A percentile compares a stretch with the other conserved stretches of the same genome.
phyloP scores from a whole-genome alignment of 2,329 filamentous ascomycete species.

The Xylariaceae sp. region DNA sequence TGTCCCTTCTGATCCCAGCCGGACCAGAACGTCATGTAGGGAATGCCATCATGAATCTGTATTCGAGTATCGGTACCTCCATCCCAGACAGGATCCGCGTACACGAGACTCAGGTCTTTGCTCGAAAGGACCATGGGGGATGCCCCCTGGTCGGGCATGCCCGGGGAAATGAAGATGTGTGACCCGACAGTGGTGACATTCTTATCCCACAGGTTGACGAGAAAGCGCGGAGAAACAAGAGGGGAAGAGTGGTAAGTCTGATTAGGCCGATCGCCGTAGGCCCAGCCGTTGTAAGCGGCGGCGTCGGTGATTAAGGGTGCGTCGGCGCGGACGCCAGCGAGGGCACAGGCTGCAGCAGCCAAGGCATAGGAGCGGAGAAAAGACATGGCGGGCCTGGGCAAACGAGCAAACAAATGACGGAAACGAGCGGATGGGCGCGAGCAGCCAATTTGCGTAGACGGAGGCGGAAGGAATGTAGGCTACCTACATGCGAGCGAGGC shows the following conservation, averaged over 20 bases:
- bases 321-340: slow-evolving; percentile 16
- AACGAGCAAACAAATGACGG: no score
- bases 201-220: slow-evolving; percentile 23
- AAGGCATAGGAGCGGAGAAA: slow-evolving; percentile 6
- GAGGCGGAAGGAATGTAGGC: neutral
- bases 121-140: slow-evolving; percentile 27
- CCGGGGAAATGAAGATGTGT: slow-evolving; percentile 23
- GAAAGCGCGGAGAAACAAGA: slow-evolving; percentile 22
- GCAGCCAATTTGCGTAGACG: neutral
- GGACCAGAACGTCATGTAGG: slow-evolving; percentile 38
- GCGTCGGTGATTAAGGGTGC: slow-evolving; percentile 18
- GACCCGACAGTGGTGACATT: slow-evolving; percentile 17
- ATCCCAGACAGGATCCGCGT: slow-evolving; percentile 23
- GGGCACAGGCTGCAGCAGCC: slow-evolving; percentile 4
- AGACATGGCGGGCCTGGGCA: no score
- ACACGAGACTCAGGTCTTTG: slow-evolving; percentile 28
- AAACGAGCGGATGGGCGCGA: slow-evolving; percentile 10
- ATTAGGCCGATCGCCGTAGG: slow-evolving; percentile 22
- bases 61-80: slow-evolving; percentile 25
- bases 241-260: slow-evolving; percentile 24
- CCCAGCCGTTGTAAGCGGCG: slow-evolving; percentile 21
- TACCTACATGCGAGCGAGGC: neutral
- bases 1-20: slow-evolving; percentile 30
- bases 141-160: slow-evolving; percentile 7
- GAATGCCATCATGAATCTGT: slow-evolving; percentile 31